These are phyloP conservation scores for Lentinula sp. DNA, from an alignment of 768 basidiomycete genomes.

Conservation along the genomic window DNA sequence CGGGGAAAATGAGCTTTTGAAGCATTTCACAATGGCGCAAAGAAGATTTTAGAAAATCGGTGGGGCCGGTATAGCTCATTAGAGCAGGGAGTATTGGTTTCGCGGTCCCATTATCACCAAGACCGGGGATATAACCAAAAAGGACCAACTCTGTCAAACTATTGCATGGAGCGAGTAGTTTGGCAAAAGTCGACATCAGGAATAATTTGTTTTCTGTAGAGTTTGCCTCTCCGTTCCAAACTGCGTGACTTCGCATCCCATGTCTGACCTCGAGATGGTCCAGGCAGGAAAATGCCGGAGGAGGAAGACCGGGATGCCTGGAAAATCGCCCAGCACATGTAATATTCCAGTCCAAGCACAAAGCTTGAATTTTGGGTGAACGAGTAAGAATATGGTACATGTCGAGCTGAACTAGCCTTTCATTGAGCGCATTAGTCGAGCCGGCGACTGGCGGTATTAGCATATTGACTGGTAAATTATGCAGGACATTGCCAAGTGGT, in stretches of 20 bases:
- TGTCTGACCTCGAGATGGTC: slow-evolving; percentile 10
- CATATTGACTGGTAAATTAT: neutral
- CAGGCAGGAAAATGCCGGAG: slow-evolving; percentile 12
- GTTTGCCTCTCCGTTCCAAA: neutral
- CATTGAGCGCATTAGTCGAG: slow-evolving; percentile 8
- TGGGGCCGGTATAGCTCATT: neutral
- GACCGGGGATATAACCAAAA: neutral
- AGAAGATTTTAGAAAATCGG: neutral
- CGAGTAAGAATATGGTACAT: neutral
- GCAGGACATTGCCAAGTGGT: neutral
- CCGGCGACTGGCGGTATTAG: too few relatives aligned
- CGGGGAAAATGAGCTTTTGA: neutral
- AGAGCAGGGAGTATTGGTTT: neutral
- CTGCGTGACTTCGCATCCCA: neutral
- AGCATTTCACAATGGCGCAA: neutral
- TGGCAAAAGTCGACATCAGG: neutral
- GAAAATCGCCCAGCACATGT: slow-evolving; percentile 30
- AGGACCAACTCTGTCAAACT: neutral
- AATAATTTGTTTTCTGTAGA: neutral
- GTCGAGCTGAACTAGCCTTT: slow-evolving; percentile 10
- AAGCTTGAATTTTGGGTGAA: slow-evolving; percentile 25
- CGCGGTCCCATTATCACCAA: neutral
- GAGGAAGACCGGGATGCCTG: slow-evolving; percentile 9
- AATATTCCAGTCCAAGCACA: slow-evolving; percentile 36
- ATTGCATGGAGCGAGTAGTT: neutral